These are phyloP conservation scores for Platanthera guangdongensis DNA, from an alignment of 106 monocot species.

Conservation along the genomic window DNA sequence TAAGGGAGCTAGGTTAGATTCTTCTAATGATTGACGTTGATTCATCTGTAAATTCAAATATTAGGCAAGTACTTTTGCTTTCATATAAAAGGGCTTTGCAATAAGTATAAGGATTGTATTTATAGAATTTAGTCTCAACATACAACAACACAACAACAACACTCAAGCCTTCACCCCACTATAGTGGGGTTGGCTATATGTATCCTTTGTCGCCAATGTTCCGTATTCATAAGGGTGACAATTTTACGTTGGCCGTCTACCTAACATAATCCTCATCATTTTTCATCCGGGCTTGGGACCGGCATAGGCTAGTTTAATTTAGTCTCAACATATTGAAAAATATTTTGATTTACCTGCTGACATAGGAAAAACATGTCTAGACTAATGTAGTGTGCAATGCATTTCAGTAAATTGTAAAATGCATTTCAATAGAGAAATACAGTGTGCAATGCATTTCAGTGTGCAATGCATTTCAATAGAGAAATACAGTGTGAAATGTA, in stretches of 20 bases:
- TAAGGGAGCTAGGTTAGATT: background rate
- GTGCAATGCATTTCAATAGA: background rate
- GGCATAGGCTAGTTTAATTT: background rate
- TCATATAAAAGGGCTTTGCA: background rate
- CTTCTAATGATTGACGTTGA: background rate
- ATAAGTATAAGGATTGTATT: background rate
- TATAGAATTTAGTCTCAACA: background rate
- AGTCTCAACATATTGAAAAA: background rate
- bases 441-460: background rate
- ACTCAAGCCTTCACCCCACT: no score
- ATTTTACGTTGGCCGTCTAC: no score
- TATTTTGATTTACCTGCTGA: constrained; percentile 2
- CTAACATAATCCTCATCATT: no score
- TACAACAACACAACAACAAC: no score
- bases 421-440: background rate
- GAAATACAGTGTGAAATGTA: background rate
- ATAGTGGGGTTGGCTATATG: no score
- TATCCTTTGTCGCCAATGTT: no score
- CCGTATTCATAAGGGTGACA: no score
- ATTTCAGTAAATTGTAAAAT: background rate
- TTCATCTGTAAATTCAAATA: background rate
- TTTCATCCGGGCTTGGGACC: no score
- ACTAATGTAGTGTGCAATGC: background rate
- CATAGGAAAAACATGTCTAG: constrained; percentile 1
- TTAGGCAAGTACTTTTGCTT: background rate